Conservation (phyloP, 2,329 filamentous ascomycete species). For the Mollisiaceae sp. region DNA sequence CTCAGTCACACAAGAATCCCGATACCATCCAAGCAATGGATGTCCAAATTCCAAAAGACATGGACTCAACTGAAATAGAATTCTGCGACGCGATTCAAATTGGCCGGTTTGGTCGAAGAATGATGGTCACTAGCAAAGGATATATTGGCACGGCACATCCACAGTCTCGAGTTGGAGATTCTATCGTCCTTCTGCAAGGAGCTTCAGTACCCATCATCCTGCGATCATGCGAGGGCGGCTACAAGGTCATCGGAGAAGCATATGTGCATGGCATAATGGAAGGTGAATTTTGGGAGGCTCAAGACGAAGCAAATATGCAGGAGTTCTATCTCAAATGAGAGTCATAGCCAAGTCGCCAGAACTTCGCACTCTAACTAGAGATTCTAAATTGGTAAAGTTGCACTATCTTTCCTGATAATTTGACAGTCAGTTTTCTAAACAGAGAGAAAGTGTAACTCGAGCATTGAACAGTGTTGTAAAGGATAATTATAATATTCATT, state of each 20-base stretch:
- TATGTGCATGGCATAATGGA: constrained; percentile 1
- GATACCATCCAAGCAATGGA: too few species aligned
- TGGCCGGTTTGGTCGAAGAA: background rate
- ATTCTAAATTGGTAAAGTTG: too few species aligned
- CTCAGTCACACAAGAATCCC: too few species aligned
- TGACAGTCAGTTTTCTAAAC: too few species aligned
- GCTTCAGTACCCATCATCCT: background rate
- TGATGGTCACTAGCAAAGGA: background rate
- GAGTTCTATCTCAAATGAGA: background rate
- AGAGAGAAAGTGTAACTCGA: too few species aligned
- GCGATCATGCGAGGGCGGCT: background rate
- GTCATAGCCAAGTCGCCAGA: too few species aligned
- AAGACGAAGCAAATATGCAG: background rate
- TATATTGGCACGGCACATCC: background rate
- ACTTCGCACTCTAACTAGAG: too few species aligned
- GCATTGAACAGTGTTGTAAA: too few species aligned
- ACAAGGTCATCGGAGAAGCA: background rate
- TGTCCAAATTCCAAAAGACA: too few species aligned
- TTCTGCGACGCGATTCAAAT: too few species aligned
- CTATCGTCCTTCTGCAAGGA: background rate
- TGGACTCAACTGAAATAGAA: background rate
- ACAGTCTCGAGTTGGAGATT: background rate
- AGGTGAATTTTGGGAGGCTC: background rate
- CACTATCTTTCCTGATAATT: too few species aligned
- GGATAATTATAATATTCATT: too few species aligned